Evolutionary conservation across 1,139 yeast species (phyloP).

Genomic region (Diutina rugosa): DNA sequence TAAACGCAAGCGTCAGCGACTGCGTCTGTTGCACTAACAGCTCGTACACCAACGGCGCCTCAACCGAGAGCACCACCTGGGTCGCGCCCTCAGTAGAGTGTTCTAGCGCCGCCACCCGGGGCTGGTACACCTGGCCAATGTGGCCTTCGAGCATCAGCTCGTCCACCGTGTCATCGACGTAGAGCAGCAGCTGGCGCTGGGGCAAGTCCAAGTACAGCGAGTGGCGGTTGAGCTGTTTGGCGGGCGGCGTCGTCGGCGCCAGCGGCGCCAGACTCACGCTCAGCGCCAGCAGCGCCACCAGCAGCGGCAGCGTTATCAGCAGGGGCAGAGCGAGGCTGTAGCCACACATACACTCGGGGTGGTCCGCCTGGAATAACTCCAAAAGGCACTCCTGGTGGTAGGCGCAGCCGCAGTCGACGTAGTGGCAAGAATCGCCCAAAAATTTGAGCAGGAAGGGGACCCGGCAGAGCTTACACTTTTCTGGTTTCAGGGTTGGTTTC

Average conservation of each 20-base stretch:
- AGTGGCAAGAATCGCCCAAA: not conserved
- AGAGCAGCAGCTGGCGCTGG: not conserved
- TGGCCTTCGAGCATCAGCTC: not conserved
- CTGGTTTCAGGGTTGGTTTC: not conserved
- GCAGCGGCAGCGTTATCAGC: not conserved
- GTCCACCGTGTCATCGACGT: not conserved
- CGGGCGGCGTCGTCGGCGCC: not conserved
- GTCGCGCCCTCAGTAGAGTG: not conserved
- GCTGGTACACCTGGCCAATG: not conserved
- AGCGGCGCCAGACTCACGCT: not conserved
- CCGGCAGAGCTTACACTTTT: not conserved
- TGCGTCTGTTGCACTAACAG: not conserved
- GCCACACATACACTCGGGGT: not conserved
- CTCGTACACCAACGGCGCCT: conserved; percentile 1
- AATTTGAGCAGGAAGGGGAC: not conserved
- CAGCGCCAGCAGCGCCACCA: not conserved
- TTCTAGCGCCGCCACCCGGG: not conserved
- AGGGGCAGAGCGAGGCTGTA: not conserved
- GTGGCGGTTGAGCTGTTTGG: not conserved
- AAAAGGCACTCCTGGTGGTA: not conserved
- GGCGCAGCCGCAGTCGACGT: not conserved
- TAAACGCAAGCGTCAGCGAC: not conserved
- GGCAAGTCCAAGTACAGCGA: not conserved
- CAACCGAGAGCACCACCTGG: not conserved
- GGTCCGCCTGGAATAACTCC: not conserved